Percentiles rank a stretch among this genome's conserved stretches.
Conservation (phyloP, 148 eudicot species). For the Linanthus parryae region DNA sequence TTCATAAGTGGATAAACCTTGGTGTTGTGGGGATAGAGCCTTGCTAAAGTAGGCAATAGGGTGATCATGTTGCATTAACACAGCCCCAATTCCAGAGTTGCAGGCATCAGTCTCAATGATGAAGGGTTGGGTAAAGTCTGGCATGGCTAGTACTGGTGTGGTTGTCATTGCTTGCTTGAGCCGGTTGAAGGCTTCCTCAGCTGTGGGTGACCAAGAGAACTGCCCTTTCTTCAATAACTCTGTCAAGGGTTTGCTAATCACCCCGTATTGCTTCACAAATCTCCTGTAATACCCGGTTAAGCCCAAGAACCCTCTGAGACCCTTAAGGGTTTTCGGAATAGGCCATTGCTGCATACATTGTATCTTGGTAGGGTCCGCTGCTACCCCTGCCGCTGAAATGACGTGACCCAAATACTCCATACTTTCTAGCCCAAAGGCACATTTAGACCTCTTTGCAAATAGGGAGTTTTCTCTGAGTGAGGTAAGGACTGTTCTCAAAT, state of each 20-base stretch:
- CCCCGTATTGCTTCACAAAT: neutral
- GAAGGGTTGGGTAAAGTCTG: no score
- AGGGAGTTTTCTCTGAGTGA: no score
- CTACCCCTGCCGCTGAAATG: neutral
- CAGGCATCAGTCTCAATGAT: no score
- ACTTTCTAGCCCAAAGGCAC: neutral
- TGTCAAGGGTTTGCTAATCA: neutral
- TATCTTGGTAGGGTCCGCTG: neutral
- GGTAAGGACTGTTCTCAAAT: neutral
- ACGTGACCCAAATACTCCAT: neutral
- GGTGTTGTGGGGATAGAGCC: no score
- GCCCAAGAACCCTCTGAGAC: neutral
- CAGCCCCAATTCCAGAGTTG: no score
- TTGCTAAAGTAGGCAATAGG: no score
- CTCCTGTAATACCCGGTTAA: neutral
- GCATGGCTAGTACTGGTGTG: no score
- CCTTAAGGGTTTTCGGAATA: neutral
- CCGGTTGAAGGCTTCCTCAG: no score
- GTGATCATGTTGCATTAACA: no score
- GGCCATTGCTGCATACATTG: neutral
- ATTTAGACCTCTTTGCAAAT: neutral
- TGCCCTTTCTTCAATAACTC: slow-evolving; percentile 5
- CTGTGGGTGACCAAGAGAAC: no score
- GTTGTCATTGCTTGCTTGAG: no score
- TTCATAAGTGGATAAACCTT: no score